phyloP scores from a whole-genome alignment of 768 basidiomycete genomes.

The Suillus lakei region DNA sequence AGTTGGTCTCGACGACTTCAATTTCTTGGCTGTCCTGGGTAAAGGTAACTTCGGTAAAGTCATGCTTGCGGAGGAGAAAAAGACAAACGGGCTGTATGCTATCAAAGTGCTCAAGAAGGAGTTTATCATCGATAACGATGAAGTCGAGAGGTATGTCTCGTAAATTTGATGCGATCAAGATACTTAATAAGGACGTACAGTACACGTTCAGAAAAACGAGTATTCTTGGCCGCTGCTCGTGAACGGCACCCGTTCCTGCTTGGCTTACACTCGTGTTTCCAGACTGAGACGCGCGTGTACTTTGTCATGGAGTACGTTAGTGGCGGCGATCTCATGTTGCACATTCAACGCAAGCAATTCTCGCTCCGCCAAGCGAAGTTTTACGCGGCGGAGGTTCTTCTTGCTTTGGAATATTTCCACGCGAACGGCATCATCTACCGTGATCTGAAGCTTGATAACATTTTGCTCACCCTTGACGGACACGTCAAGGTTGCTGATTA shows the following conservation, averaged over 20 bases:
- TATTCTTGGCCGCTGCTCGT: conserved; percentile 95
- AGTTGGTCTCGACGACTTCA: conserved; percentile 97
- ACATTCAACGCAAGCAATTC: conserved; percentile 99
- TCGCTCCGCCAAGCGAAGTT: conserved; percentile 98
- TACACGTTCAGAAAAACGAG: conserved; percentile 98
- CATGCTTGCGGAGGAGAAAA: conserved; percentile 99
- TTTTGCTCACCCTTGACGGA: conserved; percentile 93
- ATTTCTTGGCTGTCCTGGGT: conserved; percentile 96
- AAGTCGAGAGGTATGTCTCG: conserved; percentile 87
- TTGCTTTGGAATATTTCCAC: conserved; percentile 98
- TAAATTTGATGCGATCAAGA: conserved; percentile 4
- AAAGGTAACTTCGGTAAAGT: conserved; percentile 99
- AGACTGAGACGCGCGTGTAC: conserved; percentile 98
- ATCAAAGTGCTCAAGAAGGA: conserved; percentile 99
- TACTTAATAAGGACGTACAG: conserved; percentile 46
- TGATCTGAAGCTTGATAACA: conserved; percentile 98
- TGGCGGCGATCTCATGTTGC: conserved; percentile 98
- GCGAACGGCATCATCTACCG: conserved; percentile 99
- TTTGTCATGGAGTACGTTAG: conserved; percentile 99
- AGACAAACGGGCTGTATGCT: conserved; percentile 85
- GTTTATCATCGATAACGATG: conserved; percentile 99
- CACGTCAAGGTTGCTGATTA: conserved; percentile 99
- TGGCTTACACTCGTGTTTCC: conserved; percentile 98
- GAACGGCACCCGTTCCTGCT: conserved; percentile 98
- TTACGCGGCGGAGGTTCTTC: conserved; percentile 94